Evolutionary conservation across 306 rosid species (phyloP).

Genomic region (Vigna hirtella): DNA sequence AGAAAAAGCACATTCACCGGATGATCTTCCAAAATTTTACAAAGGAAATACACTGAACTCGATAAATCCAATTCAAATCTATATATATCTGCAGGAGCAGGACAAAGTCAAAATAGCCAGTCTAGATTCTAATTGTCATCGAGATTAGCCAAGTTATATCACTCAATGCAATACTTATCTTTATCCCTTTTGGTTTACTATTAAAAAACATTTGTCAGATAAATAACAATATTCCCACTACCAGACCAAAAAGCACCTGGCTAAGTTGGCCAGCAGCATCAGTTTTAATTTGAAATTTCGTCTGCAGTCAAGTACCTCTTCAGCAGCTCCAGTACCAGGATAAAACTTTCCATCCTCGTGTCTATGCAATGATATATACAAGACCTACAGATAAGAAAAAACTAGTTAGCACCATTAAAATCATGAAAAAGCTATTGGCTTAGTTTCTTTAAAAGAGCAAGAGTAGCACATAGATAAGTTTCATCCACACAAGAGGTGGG

Average conservation of each 20-base stretch:
- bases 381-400: constrained; percentile 61
- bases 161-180: constrained; percentile 26
- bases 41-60: constrained; percentile 1
- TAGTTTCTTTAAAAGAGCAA: constrained; percentile 1
- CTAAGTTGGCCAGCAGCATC: constrained; percentile 61
- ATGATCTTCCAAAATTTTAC: constrained; percentile 1
- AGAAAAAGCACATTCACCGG: neutral
- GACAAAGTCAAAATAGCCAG: constrained; percentile 11
- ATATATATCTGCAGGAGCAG: constrained; percentile 37
- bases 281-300: constrained; percentile 48
- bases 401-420: constrained; percentile 43
- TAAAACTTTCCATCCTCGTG: constrained; percentile 90
- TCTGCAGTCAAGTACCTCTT: constrained; percentile 72
- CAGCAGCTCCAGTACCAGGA: constrained; percentile 98
- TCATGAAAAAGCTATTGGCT: constrained; percentile 6
- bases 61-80: neutral
- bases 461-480: constrained; percentile 32
- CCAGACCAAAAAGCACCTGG: constrained; percentile 56
- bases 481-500: constrained; percentile 33
- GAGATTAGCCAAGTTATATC: constrained; percentile 18
- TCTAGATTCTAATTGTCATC: constrained; percentile 18
- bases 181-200: constrained; percentile 24
- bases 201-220: neutral
- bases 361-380: constrained; percentile 95
- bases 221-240: constrained; percentile 27